Conservation (phyloP, 805 yeast genomes). For the Candida koratica region DNA sequence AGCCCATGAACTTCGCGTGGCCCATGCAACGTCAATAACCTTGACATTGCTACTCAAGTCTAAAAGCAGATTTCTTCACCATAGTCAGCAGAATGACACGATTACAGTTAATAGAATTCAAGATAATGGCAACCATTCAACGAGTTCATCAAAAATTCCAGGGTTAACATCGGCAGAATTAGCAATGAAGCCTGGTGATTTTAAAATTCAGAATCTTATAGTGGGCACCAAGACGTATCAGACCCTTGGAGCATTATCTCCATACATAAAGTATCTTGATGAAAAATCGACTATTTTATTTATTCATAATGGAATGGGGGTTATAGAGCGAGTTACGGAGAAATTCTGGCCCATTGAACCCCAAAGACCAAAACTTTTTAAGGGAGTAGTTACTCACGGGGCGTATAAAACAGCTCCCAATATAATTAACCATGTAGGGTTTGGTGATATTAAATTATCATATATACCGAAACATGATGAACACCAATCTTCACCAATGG, state of each 20-base stretch:
- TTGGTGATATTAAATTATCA: constrained; percentile 59
- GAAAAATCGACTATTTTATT: constrained; percentile 55
- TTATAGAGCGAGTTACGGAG: constrained; percentile 47
- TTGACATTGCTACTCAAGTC: constrained; percentile 7
- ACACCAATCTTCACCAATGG: constrained; percentile 10
- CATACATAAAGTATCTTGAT: constrained; percentile 47
- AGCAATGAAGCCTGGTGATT: constrained; percentile 1
- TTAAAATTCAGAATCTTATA: constrained; percentile 44
- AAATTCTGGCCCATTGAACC: constrained; percentile 49
- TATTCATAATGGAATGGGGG: constrained; percentile 87
- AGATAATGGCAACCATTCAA: background rate
- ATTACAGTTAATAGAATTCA: constrained; percentile 12
- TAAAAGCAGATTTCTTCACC: background rate
- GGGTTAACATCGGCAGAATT: background rate
- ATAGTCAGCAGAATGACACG: background rate
- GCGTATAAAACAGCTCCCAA: constrained; percentile 47
- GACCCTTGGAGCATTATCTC: constrained; percentile 58
- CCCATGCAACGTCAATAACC: background rate
- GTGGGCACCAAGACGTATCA: constrained; percentile 80
- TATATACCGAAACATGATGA: constrained; percentile 42
- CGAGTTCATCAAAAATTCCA: constrained; percentile 1
- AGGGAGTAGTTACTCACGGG: constrained; percentile 84
- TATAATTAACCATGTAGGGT: constrained; percentile 59
- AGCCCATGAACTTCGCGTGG: constrained; percentile 11
- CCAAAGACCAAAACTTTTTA: constrained; percentile 55